Evolutionary conservation across 2,329 filamentous ascomycete genomes (phyloP), one percentile per base, ranked within the genome.

Genomic region (Microsporum ferrugineum): DNA sequence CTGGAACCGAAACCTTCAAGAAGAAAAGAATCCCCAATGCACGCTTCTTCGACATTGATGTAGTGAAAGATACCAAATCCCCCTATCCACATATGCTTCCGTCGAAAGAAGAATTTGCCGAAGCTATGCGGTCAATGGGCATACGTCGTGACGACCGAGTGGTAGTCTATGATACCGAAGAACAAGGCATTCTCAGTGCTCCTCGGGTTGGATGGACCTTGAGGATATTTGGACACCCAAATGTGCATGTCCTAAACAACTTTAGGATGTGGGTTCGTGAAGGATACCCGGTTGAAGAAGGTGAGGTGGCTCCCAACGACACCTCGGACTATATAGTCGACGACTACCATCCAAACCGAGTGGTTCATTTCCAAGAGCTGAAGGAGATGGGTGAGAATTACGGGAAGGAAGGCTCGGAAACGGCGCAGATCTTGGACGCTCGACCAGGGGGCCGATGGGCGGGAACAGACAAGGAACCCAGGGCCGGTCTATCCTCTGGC

Each of bases 71-170:
- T 75, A 85, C 86, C 66, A 84, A 85, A 67, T 95, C 88, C 60
- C 88, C 89, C 0, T 97, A 96, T 72, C 92, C 94, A 5, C 94
- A 99, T 73, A 99, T 99, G 94, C 84, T 99, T 2, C 94, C 94
- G 2, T 86, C 82, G 5, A 80, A 88, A 41, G 85, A 88, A 69
- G 81, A 84, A 58, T 97, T 99, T 71, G 88, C 89, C 51, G 83
- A 86, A 60, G 89, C 91, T 47, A 95, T 99, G 91, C 87, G 88
- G 67, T 84, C 88, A 66, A 77, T 99, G 57, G 94, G 94, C 5
- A 94, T 99, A 66, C 84, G 85, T 61, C 84, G 85, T 64, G 89
- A 96, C 66, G 94, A 99, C 66, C 88, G 85, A 39, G 84, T 99
- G 2, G 94, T 99, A 0, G 89, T 99, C 3, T 99, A 99, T 71